Evolutionary conservation across 768 basidiomycete genomes (phyloP).

Genomic region (Pholiota conissans): DNA sequence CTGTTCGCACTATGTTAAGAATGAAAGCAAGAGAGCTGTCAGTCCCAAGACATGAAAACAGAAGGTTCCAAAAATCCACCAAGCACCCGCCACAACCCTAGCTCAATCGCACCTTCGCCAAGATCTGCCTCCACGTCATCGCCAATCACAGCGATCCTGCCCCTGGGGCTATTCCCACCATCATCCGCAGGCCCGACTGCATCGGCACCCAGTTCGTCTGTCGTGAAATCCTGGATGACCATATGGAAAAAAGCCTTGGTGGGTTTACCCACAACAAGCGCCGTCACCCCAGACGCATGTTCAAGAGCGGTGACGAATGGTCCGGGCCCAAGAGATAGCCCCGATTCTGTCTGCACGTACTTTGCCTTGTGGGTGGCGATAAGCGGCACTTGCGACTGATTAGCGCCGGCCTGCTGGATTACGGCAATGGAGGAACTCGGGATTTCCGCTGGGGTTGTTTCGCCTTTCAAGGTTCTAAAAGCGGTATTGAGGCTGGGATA

Average conservation of each 20-base stretch:
- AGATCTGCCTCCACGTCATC: constrained; percentile 69
- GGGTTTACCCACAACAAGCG: constrained; percentile 67
- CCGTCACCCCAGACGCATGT: constrained; percentile 44
- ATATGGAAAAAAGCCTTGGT: constrained; percentile 56
- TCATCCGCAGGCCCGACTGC: background rate
- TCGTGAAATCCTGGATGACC: constrained; percentile 42
- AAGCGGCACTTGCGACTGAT: constrained; percentile 29
- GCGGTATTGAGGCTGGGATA: constrained; percentile 63
- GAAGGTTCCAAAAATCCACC: constrained; percentile 40
- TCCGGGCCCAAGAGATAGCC: constrained; percentile 66
- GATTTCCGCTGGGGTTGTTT: constrained; percentile 16
- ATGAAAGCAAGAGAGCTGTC: background rate
- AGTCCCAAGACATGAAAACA: background rate
- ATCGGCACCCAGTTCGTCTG: constrained; percentile 1
- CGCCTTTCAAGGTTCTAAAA: constrained; percentile 60
- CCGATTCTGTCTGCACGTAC: constrained; percentile 48
- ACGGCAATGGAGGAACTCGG: constrained; percentile 2
- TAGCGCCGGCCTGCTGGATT: background rate
- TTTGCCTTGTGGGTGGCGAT: constrained; percentile 62
- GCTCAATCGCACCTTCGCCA: constrained; percentile 57
- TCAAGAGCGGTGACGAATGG: constrained; percentile 70
- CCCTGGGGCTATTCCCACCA: constrained; percentile 16
- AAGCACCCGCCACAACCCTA: constrained; percentile 62
- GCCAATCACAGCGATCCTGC: constrained; percentile 55
- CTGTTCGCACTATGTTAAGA: constrained; percentile 56